Evolutionary conservation across 2,329 filamentous ascomycete genomes (phyloP), one percentile per base, ranked within the genome.

Genomic region (Exophiala bonariae): DNA sequence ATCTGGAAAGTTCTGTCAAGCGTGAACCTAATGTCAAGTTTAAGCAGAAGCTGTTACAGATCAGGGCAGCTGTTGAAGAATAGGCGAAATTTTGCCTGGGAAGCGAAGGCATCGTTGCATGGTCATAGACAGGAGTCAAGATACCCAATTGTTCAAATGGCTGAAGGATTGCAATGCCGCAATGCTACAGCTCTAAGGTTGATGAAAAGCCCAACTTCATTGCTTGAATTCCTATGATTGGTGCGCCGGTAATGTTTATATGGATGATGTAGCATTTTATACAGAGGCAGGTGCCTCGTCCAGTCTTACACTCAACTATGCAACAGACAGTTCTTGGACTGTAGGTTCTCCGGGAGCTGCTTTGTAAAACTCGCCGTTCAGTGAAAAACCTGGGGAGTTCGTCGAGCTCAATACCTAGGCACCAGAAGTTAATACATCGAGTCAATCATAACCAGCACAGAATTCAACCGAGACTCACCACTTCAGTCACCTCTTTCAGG

Each of bases 361-460:
- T 41, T 28, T 49, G 33, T 55, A 49, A 66, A 93, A 87, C 44
- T 86, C 82, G 47, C 91, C 92, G 64, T 81, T 95, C 66, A 99
- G 71, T 65, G 85, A 89, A 73, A 99, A 82, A 0, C 89, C 92
- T 1, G 93, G 91, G 2, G 86, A 84, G 63, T 93, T 79, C 5
- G 92, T 95, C 10, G 90, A 89, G 73, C 88, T 92, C 61, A 99
- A 72, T 26, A 97, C 87, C 65, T 81, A 48, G 18, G 13, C 75
- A 65, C 56, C 67, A 67, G 14, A 60, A 71, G 63, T 54, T 66
- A 42, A 19, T 41, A 45, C 3, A n/a, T 50, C 9, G 11, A 8
- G 6, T 11, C 6, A 11, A 26, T 11, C 11, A 11, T 26, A 26
- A 26, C 23, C 19, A 23, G 36, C 10, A 35, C 23, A 41, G 18